phyloP scores from a whole-genome alignment of 805 yeast genomes.

The Kluyveromyces siamensis region DNA sequence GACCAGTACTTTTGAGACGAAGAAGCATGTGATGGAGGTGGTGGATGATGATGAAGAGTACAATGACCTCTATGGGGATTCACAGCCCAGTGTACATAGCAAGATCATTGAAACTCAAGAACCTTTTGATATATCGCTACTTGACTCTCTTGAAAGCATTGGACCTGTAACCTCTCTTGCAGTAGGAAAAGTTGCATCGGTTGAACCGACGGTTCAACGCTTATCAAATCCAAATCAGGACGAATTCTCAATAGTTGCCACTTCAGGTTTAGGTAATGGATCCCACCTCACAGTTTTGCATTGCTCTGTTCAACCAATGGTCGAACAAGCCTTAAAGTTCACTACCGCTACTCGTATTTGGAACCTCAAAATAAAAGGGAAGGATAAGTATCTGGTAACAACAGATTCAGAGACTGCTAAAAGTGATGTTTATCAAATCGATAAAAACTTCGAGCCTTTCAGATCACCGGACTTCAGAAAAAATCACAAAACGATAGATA shows the following conservation, averaged over 20 bases:
- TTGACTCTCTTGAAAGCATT: slow-evolving; percentile 49
- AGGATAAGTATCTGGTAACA: slow-evolving; percentile 55
- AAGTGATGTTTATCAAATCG: slow-evolving; percentile 60
- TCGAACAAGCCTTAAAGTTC: slow-evolving; percentile 61
- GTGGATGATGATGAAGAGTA: slow-evolving; percentile 27
- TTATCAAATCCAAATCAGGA: slow-evolving; percentile 57
- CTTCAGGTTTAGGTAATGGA: slow-evolving; percentile 53
- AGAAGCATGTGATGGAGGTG: slow-evolving; percentile 30
- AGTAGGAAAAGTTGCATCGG: slow-evolving; percentile 46
- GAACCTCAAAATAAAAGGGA: slow-evolving; percentile 43
- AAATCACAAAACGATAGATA: slow-evolving; percentile 54
- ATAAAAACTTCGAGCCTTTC: slow-evolving; percentile 51
- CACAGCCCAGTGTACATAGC: slow-evolving; percentile 7
- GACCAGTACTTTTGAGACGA: slow-evolving; percentile 21
- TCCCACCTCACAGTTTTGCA: slow-evolving; percentile 54
- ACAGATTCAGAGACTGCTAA: slow-evolving; percentile 57
- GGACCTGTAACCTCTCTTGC: slow-evolving; percentile 72
- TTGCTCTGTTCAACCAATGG: slow-evolving; percentile 59
- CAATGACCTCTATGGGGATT: slow-evolving; percentile 22
- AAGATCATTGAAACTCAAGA: slow-evolving; percentile 15
- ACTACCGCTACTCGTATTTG: slow-evolving; percentile 68
- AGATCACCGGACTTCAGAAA: slow-evolving; percentile 55
- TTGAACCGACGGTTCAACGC: slow-evolving; percentile 48
- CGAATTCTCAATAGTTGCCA: slow-evolving; percentile 59
- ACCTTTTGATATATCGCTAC: slow-evolving; percentile 34